A percentile compares a stretch with the other conserved stretches of the same genome.
Evolutionary conservation across 148 eudicot species (phyloP).

Genomic region (Nepenthes mirabilis): DNA sequence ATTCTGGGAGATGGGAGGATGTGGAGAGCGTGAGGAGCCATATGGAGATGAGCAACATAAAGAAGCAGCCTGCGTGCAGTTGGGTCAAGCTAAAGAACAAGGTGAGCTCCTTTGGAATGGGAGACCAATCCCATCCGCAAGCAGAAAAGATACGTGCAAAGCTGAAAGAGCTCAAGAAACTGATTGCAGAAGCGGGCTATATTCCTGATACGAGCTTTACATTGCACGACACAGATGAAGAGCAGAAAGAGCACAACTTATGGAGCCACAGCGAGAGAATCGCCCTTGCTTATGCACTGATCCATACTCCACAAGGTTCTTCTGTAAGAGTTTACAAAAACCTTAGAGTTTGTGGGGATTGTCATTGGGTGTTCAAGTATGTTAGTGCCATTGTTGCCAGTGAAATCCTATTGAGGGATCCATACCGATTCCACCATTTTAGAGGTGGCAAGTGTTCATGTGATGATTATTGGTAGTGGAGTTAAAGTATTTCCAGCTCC

Average conservation of each 20-base stretch:
- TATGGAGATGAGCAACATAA: conserved; percentile 41
- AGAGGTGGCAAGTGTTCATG: conserved; percentile 54
- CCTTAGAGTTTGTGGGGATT: conserved; percentile 72
- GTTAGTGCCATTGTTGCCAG: conserved; percentile 31
- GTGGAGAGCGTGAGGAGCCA: conserved; percentile 43
- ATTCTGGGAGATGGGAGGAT: conserved; percentile 59
- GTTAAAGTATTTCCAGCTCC: neutral
- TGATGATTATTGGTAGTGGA: conserved; percentile 56
- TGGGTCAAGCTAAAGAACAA: conserved; percentile 49
- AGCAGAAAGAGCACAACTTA: conserved; percentile 54
- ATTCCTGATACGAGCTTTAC: conserved; percentile 51
- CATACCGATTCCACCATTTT: conserved; percentile 62
- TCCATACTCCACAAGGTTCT: conserved; percentile 33
- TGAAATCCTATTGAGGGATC: conserved; percentile 50
- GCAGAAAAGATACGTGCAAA: conserved; percentile 11
- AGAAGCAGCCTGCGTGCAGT: conserved; percentile 66
- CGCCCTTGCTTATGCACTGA: conserved; percentile 57
- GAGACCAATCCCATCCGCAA: conserved; percentile 7
- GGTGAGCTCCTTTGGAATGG: conserved; percentile 45
- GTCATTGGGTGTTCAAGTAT: conserved; percentile 57
- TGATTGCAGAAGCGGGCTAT: conserved; percentile 51
- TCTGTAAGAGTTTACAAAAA: conserved; percentile 56
- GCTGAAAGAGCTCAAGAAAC: conserved; percentile 38
- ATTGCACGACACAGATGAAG: conserved; percentile 73
- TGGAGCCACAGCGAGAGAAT: conserved; percentile 74